Conservation (phyloP, 139 green algal species). For the Pedinophyceae sp. region DNA sequence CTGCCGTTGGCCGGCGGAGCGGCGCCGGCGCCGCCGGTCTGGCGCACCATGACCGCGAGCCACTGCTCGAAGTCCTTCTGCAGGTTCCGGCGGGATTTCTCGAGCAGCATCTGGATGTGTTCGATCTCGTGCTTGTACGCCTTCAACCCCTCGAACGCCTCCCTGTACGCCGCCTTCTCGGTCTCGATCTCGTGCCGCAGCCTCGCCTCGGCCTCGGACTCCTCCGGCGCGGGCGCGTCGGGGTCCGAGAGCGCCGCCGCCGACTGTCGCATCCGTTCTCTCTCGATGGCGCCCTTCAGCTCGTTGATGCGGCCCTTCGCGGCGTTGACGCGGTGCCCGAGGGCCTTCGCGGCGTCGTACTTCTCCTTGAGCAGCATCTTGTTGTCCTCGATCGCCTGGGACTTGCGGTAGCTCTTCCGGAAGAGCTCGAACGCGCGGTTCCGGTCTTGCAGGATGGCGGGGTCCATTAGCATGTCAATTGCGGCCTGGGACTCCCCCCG, state of each 20-base stretch:
- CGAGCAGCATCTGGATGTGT: constrained; percentile 59
- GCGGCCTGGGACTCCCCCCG: too few species aligned
- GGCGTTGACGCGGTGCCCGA: constrained; percentile 27
- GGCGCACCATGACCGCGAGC: constrained; percentile 26
- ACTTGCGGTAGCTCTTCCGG: constrained; percentile 53
- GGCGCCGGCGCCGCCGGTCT: constrained; percentile 1
- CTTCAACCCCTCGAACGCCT: constrained; percentile 44
- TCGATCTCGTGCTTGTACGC: constrained; percentile 74
- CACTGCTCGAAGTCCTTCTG: constrained; percentile 69
- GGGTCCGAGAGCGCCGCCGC: too few species aligned
- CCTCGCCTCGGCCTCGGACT: too few species aligned
- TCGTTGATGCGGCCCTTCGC: constrained; percentile 29
- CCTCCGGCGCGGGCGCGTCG: too few species aligned
- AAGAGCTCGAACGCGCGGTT: constrained; percentile 72
- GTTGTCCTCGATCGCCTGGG: constrained; percentile 65
- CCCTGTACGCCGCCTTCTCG: constrained; percentile 57
- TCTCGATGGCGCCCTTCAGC: not conserved
- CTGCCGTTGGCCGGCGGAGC: too few species aligned
- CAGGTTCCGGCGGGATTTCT: constrained; percentile 42
- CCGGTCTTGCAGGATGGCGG: constrained; percentile 18
- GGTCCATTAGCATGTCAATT: not conserved
- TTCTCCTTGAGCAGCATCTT: constrained; percentile 59
- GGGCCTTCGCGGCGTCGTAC: constrained; percentile 54
- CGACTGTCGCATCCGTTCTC: not conserved
- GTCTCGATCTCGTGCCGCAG: constrained; percentile 1